Evolutionary conservation across 352 stramenopile genomes (phyloP), one percentile per base, ranked within the genome.

Genomic region (Globisporangium canariense): DNA sequence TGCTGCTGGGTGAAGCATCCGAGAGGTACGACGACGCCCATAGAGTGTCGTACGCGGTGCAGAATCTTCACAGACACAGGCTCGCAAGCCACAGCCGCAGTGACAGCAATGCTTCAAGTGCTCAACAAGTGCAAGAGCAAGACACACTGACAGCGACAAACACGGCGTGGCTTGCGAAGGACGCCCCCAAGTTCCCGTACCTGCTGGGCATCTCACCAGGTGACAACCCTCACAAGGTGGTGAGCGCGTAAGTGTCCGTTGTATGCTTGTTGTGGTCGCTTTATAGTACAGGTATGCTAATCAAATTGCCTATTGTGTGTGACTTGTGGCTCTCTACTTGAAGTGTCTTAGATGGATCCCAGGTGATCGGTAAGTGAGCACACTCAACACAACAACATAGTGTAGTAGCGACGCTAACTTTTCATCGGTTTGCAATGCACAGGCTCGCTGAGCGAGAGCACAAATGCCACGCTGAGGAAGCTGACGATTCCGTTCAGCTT

Each of bases 121-220:
- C 11, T 3, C 50, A 40, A 43, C 28, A 57, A 49, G 18, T 36
- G 16, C 40, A 71, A 32, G 52, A 55, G 30, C 28, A 55, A 22
- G 30, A 46, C 13, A 16, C 14, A 34, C 36, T 46, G 11, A 64
- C 34, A 16, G 49, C 60, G 30, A 41, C 60, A 16, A 41, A 11
- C 38, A 65, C 52, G 7, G 52, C 61, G 51, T 92, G 79, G 83
- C 70, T 92, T 43, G 66, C 78, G 54, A 68, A 64, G 55, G 74
- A 84, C 52, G 60, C 61, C 34, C 79, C 84, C 14, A 81, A 80
- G 61, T 89, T 93, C 34, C 84, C 84, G 18, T 91, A 88, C 53
- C 54, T 91, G 46, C 41, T 93, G 36, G 78, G 76, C 10, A 68
- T 85, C 11, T 88, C 84, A 0, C 43, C 75, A 7, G 84, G 78